A percentile compares a stretch with the other conserved stretches of the same genome.
These are phyloP conservation scores for Mortierella antarctica DNA, from an alignment of 192 early-diverging fungal species.

Conservation along the genomic window DNA sequence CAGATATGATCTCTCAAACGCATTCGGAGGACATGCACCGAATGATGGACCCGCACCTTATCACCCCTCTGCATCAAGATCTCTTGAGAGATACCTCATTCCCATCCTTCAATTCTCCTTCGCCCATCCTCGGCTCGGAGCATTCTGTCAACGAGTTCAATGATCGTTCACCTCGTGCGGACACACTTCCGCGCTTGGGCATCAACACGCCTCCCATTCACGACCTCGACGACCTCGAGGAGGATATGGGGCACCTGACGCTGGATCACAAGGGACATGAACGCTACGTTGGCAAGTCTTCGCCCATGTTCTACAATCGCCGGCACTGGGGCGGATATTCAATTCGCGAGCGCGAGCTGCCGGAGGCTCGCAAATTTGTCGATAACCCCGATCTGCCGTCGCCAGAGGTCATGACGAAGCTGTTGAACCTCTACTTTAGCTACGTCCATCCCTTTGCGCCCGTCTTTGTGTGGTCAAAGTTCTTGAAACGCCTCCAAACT, in stretches of 20 bases:
- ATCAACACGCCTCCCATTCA: conserved; percentile 49
- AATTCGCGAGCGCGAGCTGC: conserved; percentile 53
- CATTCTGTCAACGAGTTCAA: conserved; percentile 24
- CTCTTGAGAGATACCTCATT: conserved; percentile 23
- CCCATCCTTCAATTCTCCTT: conserved; percentile 33
- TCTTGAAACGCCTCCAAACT: conserved; percentile 50
- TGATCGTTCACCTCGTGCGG: conserved; percentile 13
- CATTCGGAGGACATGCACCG: conserved; percentile 14
- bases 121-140: conserved; percentile 33
- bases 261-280: conserved; percentile 78
- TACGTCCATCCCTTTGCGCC: conserved; percentile 78
- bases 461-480: conserved; percentile 69
- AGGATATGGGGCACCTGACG: conserved; percentile 72
- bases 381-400: conserved; percentile 65
- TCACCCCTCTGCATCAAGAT: conserved; percentile 26
- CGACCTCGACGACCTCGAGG: conserved; percentile 61
- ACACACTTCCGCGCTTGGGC: conserved; percentile 20
- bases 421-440: conserved; percentile 73
- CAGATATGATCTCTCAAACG: conserved; percentile 15
- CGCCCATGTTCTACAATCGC: conserved; percentile 74
- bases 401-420: conserved; percentile 64
- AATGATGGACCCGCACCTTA: conserved; percentile 14
- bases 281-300: conserved; percentile 76
- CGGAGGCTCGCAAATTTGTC: conserved; percentile 39
- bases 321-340: conserved; percentile 55